A percentile compares a stretch with the other conserved stretches of the same genome.
phyloP scores from a whole-genome alignment of 1,284 basidiomycete species.

The Coniferiporia sulphurascens region DNA sequence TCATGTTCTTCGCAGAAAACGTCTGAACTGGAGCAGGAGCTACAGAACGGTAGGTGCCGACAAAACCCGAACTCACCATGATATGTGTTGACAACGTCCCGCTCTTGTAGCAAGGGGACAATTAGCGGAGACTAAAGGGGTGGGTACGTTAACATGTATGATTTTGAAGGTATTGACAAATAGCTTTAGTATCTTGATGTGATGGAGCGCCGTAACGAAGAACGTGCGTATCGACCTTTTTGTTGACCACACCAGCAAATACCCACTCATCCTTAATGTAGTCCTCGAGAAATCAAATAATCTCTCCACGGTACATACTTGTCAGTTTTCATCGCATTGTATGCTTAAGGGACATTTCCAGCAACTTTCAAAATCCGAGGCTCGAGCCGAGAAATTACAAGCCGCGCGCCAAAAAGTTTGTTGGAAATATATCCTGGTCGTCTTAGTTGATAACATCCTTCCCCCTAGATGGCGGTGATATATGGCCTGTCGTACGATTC shows the following conservation, averaged over 20 bases:
- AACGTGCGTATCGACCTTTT: neutral
- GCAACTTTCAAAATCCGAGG: neutral
- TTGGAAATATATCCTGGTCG: neutral
- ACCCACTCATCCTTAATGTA: neutral
- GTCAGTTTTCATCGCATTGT: neutral
- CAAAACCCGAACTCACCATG: neutral
- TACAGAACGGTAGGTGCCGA: neutral
- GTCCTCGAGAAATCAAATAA: neutral
- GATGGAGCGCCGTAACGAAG: neutral
- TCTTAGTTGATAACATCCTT: neutral
- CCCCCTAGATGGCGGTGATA: constrained; percentile 14
- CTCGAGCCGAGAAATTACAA: neutral
- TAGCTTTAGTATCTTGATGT: neutral
- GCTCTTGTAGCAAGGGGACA: constrained; percentile 3
- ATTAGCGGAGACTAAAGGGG: constrained; percentile 2
- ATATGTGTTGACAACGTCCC: neutral
- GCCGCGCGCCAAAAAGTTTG: neutral
- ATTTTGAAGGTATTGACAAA: neutral
- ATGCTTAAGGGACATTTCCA: neutral
- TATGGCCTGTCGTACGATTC: constrained; percentile 12
- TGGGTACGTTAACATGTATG: neutral
- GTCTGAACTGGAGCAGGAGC: neutral
- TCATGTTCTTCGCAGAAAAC: constrained; percentile 2
- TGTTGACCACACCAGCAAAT: neutral
- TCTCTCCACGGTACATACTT: neutral